Percentiles rank a stretch among this genome's conserved stretches.
These are phyloP conservation scores for Cutaneotrichosporon sp. DNA, from an alignment of 1,284 basidiomycete genomes.

Conservation along the genomic window DNA sequence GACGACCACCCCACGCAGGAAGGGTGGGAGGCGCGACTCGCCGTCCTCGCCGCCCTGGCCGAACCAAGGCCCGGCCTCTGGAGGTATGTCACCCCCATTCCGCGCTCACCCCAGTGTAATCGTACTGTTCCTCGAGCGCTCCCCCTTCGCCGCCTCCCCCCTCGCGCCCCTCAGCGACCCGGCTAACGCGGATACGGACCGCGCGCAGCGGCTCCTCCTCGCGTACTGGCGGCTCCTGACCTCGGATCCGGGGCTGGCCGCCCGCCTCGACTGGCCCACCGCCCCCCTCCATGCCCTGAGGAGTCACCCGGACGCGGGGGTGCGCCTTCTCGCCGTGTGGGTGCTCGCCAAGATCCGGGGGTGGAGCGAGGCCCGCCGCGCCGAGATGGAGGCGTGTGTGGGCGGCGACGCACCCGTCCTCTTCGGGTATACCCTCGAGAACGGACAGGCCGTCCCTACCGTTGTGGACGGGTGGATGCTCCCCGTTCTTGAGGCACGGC, in stretches of 20 bases:
- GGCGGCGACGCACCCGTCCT: constrained; percentile 60
- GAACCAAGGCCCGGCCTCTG: constrained; percentile 43
- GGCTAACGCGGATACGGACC: constrained; percentile 58
- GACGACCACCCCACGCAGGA: constrained; percentile 22
- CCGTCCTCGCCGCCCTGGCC: constrained; percentile 35
- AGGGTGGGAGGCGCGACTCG: constrained; percentile 38
- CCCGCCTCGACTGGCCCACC: constrained; percentile 66
- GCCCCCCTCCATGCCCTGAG: constrained; percentile 55
- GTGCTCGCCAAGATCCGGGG: constrained; percentile 72
- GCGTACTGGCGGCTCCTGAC: constrained; percentile 77
- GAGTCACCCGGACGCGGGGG: constrained; percentile 61
- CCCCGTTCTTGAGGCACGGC: constrained; percentile 65
- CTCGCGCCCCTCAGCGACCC: constrained; percentile 29
- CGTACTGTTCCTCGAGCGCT: constrained; percentile 27
- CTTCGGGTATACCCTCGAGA: constrained; percentile 26
- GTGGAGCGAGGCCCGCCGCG: constrained; percentile 73
- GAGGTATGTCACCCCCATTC: constrained; percentile 35
- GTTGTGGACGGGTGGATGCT: constrained; percentile 75
- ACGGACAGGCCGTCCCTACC: constrained; percentile 39
- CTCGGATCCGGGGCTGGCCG: constrained; percentile 68
- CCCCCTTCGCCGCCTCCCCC: constrained; percentile 37
- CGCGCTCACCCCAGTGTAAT: constrained; percentile 27
- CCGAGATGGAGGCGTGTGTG: constrained; percentile 63
- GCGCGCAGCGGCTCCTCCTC: constrained; percentile 68
- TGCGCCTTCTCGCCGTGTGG: constrained; percentile 70